Conservation (phyloP, 805 yeast species). For the Kazachstania viticola region DNA sequence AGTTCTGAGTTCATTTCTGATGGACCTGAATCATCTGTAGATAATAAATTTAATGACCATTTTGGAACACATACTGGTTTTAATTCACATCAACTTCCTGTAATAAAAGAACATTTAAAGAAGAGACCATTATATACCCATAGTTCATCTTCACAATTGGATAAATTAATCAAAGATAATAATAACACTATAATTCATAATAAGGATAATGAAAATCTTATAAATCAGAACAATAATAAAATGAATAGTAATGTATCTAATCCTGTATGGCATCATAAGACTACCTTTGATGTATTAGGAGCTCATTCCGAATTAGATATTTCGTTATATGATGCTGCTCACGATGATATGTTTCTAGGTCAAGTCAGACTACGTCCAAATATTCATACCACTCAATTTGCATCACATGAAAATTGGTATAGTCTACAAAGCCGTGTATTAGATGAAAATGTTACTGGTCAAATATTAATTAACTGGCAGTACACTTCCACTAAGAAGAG, state of each 20-base stretch:
- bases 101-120: slow-evolving; percentile 19
- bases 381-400: slow-evolving; percentile 22
- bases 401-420: slow-evolving; percentile 60
- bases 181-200: not conserved
- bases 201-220: slow-evolving; percentile 1
- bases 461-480: slow-evolving; percentile 62
- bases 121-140: slow-evolving; percentile 32
- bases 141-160: slow-evolving; percentile 34
- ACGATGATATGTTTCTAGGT: slow-evolving; percentile 78
- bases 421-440: slow-evolving; percentile 58
- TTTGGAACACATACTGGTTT: slow-evolving; percentile 5
- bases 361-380: slow-evolving; percentile 66
- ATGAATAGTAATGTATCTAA: slow-evolving; percentile 24
- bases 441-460: slow-evolving; percentile 71
- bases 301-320: slow-evolving; percentile 75
- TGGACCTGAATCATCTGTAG: slow-evolving; percentile 44
- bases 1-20: slow-evolving; percentile 82
- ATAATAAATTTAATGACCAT: slow-evolving; percentile 11
- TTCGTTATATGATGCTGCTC: slow-evolving; percentile 79
- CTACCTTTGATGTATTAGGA: slow-evolving; percentile 84
- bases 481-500: slow-evolving; percentile 59
- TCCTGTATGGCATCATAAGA: slow-evolving; percentile 88
- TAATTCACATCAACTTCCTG: slow-evolving; percentile 11
- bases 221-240: slow-evolving; percentile 1
- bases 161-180: slow-evolving; percentile 17